These are phyloP conservation scores for Trichophyton equinum DNA, from an alignment of 2,329 filamentous ascomycete species.

Conservation along the genomic window DNA sequence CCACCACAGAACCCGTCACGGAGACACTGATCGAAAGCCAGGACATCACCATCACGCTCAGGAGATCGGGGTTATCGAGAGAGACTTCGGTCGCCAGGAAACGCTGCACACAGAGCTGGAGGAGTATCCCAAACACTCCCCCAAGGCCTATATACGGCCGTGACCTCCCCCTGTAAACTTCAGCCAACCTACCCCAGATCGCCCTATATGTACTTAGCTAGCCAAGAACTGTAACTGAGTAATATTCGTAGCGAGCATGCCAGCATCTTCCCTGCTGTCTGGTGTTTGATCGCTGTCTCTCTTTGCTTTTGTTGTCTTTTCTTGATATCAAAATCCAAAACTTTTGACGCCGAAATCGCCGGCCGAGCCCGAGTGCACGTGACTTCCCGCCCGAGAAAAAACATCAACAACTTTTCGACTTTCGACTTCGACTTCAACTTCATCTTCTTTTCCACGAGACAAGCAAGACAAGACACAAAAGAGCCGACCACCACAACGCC, in stretches of 20 bases:
- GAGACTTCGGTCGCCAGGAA: constrained; percentile 5
- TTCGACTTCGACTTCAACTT: background rate
- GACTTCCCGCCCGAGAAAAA: constrained; percentile 7
- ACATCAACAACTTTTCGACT: constrained; percentile 4
- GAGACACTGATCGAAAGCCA: background rate
- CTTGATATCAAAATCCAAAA: background rate
- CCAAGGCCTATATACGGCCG: constrained; percentile 6
- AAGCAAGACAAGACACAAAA: constrained; percentile 6
- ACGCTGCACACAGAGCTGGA: constrained; percentile 6
- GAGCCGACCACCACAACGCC: constrained; percentile 13
- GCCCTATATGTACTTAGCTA: background rate
- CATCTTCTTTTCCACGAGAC: background rate
- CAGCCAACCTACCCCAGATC: background rate
- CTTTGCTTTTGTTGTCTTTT: background rate
- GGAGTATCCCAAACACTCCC: background rate
- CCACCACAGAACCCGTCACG: background rate
- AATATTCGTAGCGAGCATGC: background rate
- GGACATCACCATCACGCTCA: background rate
- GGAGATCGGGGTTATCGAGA: constrained; percentile 7
- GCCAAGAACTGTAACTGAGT: background rate
- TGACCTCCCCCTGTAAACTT: background rate
- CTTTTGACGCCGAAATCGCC: background rate
- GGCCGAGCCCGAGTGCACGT: constrained; percentile 1
- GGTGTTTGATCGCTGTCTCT: background rate
- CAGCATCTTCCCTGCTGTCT: background rate